These are phyloP conservation scores for Pseudozyma pruni DNA, from an alignment of 1,284 basidiomycete species.

Conservation along the genomic window DNA sequence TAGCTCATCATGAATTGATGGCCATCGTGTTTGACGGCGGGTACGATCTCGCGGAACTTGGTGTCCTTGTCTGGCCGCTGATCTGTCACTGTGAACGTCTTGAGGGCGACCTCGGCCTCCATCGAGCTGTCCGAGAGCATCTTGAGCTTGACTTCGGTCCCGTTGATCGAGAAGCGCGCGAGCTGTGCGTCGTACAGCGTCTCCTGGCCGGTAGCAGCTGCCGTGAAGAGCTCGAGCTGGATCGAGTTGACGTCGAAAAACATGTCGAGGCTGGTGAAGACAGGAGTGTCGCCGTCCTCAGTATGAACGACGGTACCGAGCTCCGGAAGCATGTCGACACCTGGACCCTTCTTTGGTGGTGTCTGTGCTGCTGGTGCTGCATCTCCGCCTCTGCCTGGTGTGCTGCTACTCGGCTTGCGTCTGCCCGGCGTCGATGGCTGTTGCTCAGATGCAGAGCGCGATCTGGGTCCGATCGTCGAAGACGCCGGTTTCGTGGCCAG, in stretches of 20 bases:
- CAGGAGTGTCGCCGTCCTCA: slow-evolving; percentile 38
- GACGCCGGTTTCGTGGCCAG: slow-evolving; percentile 1
- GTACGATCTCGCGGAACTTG: slow-evolving; percentile 94
- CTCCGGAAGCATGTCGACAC: slow-evolving; percentile 72
- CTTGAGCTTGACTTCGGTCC: slow-evolving; percentile 83
- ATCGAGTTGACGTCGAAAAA: slow-evolving; percentile 80
- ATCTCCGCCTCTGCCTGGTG: slow-evolving; percentile 15
- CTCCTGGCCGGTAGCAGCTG: slow-evolving; percentile 73
- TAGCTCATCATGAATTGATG: slow-evolving; percentile 96
- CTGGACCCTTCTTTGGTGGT: slow-evolving; percentile 30
- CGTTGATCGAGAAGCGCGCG: slow-evolving; percentile 83
- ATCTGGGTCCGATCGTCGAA: slow-evolving; percentile 1
- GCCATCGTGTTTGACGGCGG: slow-evolving; percentile 85
- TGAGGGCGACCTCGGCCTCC: slow-evolving; percentile 86
- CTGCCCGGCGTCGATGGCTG: slow-evolving; percentile 16
- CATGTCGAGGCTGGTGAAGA: slow-evolving; percentile 76
- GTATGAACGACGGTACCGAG: slow-evolving; percentile 68
- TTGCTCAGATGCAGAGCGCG: slow-evolving; percentile 13
- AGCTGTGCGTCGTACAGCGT: slow-evolving; percentile 83
- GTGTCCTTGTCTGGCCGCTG: slow-evolving; percentile 80
- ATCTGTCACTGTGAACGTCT: slow-evolving; percentile 90
- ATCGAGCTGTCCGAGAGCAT: slow-evolving; percentile 82
- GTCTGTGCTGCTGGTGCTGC: slow-evolving; percentile 10
- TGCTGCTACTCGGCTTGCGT: slow-evolving; percentile 6
- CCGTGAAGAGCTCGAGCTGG: slow-evolving; percentile 91